These are phyloP conservation scores for Xylaria grammica DNA, from an alignment of 495 filamentous ascomycete genomes.

Conservation along the genomic window DNA sequence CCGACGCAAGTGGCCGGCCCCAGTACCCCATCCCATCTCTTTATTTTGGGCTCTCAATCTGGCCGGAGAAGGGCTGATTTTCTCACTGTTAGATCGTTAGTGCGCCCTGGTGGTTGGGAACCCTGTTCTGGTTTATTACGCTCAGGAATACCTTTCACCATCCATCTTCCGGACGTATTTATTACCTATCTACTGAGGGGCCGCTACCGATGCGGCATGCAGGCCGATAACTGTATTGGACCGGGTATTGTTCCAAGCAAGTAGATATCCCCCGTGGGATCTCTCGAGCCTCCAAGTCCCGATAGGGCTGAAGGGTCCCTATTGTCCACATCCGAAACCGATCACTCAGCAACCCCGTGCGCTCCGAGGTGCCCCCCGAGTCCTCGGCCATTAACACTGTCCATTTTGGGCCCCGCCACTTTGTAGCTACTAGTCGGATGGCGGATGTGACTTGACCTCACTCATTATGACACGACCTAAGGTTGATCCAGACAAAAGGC, in stretches of 20 bases:
- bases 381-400: slow-evolving; percentile 32
- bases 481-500: slow-evolving; percentile 67
- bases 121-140: slow-evolving; percentile 17
- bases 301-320: slow-evolving; percentile 37
- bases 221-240: slow-evolving; percentile 27
- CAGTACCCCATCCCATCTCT: slow-evolving; percentile 22
- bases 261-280: slow-evolving; percentile 26
- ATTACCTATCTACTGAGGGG: slow-evolving; percentile 18
- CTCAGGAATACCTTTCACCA: slow-evolving; percentile 27
- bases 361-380: slow-evolving; percentile 38
- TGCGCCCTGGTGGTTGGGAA: slow-evolving; percentile 30
- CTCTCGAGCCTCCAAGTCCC: slow-evolving; percentile 30
- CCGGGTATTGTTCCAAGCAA: slow-evolving; percentile 29
- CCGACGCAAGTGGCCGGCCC: slow-evolving; percentile 30
- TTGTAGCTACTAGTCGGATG: slow-evolving; percentile 38
- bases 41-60: slow-evolving; percentile 16
- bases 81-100: slow-evolving; percentile 25
- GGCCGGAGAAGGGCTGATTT: not conserved
- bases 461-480: slow-evolving; percentile 65
- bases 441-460: slow-evolving; percentile 37
- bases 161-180: slow-evolving; percentile 24
- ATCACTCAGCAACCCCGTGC: slow-evolving; percentile 33
- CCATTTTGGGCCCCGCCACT: slow-evolving; percentile 31
- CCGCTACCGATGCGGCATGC: slow-evolving; percentile 33
- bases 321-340: slow-evolving; percentile 42